Base-by-base conservation (phyloP, 441 rosid species). In the Eutrema salsugineum region DNA sequence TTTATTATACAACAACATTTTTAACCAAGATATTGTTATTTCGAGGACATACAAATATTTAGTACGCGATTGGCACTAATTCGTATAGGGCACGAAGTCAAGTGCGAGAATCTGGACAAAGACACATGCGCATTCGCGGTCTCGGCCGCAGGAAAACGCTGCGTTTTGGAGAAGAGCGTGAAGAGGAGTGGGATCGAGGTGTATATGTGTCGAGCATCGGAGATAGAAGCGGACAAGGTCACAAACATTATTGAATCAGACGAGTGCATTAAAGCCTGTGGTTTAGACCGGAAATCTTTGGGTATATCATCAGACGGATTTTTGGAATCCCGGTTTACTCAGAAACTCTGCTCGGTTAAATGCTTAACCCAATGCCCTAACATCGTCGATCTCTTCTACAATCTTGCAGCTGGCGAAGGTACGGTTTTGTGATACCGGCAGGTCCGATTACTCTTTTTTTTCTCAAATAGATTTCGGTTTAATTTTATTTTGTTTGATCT, bases 341-440 rank as follows among this genome's bases (percentile, higher is more conserved):
- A 78, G 2, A 83, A 83, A 32, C 93, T 93, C 17, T 93, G 97
- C 82, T 88, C 97, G 39, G 57, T 79, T 74, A 81, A 80, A 15
- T 93, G 98, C 86, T 87, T 90, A 60, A 77, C 82, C 10, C 73
- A 74, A 71, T 93, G 98, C 75, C 88, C 93, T 74, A 90, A 90
- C 83, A 63, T 88, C 38, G 83, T 90, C 35, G 97, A 93, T 70
- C 95, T 93, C 33, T 90, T 82, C 84, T 93, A 86, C 87, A 90
- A 84, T 65, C 93, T 93, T 12, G 98, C 98, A 1, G 93, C 95
- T 8, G 95, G 91, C 8, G 97, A 90, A 90, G 98, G 97, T 91
- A 66, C 28, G 54, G 43, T 60, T 1, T 66, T 59, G 6, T 2
- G 33, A 58, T 11, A 66, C 22, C 54, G 27, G 48, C 22, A 47